Evolutionary conservation across 805 yeast species (phyloP).

Genomic region (Saccharomycopsis sp.): DNA sequence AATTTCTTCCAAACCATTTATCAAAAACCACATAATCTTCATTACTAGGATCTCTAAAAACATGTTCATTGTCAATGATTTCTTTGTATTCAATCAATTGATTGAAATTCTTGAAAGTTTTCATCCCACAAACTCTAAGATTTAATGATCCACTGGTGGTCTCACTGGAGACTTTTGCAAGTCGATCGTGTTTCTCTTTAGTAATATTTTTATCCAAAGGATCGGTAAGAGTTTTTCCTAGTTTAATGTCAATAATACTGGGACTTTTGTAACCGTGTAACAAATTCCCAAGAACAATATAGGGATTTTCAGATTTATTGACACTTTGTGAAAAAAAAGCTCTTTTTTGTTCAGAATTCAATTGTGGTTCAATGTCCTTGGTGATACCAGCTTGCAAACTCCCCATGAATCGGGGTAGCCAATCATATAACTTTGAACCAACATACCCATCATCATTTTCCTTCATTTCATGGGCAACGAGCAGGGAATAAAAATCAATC

Average conservation of each 20-base stretch:
- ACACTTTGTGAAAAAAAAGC: conserved; percentile 2
- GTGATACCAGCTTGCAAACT: conserved; percentile 38
- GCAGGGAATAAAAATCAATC: conserved; percentile 55
- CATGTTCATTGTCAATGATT: conserved; percentile 16
- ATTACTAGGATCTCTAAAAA: conserved; percentile 6
- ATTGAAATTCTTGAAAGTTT: conserved; percentile 27
- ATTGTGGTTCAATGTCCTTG: conserved; percentile 19
- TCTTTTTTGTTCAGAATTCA: conserved; percentile 19
- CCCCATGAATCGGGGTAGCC: conserved; percentile 63
- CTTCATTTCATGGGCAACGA: conserved; percentile 21
- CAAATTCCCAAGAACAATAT: conserved; percentile 63
- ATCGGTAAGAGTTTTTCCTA: conserved; percentile 54
- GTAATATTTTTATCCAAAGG: conserved; percentile 42
- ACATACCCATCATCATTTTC: conserved; percentile 25
- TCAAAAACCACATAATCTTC: conserved; percentile 38
- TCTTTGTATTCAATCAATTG: conserved; percentile 4
- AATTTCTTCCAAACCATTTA: conserved; percentile 61
- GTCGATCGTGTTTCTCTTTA: conserved; percentile 49
- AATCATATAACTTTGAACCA: conserved; percentile 34
- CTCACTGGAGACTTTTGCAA: conserved; percentile 47
- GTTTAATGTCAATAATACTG: conserved; percentile 70
- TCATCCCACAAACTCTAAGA: conserved; percentile 86
- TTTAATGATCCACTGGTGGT: conserved; percentile 79
- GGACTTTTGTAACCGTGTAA: conserved; percentile 55
- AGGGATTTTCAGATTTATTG: conserved; percentile 23